Base-by-base conservation (phyloP, 441 rosid species). In the Theobroma grandiflorum region DNA sequence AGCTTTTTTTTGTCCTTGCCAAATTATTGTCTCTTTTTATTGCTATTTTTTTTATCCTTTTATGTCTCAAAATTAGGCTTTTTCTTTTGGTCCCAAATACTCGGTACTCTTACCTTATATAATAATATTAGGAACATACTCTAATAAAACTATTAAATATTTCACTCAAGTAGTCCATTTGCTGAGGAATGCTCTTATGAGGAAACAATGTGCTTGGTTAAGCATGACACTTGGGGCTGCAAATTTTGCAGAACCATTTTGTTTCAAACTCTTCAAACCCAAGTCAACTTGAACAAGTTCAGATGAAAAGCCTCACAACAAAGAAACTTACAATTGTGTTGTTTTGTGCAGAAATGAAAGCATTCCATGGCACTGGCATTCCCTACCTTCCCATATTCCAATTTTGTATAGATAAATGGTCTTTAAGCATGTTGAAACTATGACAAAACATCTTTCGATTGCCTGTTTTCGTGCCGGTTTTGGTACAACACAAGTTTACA, bases 181-280 rank as follows among this genome's bases (percentile, higher is more conserved):
- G 78, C 43, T 75, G 78, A 61, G 58, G 59, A 20, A 62, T 3
- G 69, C 69, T 61, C 57, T 75, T 26, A 61, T 57, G 69, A 59
- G 6, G n/a, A 42, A 7, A 14, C 8, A 7, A 7, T 6, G 7
- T 43, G 47, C 47, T 9, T 43, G 47, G 47, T 43, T 8, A 10
- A 2, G 10, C 47, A 43, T 50, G 14, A 50, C 55, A 50, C 18
- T 50, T 50, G 14, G n/a, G 55, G 55, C n/a, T 50, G n/a, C 55
- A 50, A 16, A 15, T 0, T 50, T 16, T 50, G 16, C 55, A 50
- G 6, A 50, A 1, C 55, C 18, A 50, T 15, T 50, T 15, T 50
- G 16, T 15, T 50, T 50, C 18, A 15, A 50, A 50, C 6, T 4
- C 1, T 3, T 15, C 14, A 26, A 42, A 9, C 45, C 45, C 6